Conservation (phyloP, 2,329 filamentous ascomycete species). For the Talaromyces sp. region DNA sequence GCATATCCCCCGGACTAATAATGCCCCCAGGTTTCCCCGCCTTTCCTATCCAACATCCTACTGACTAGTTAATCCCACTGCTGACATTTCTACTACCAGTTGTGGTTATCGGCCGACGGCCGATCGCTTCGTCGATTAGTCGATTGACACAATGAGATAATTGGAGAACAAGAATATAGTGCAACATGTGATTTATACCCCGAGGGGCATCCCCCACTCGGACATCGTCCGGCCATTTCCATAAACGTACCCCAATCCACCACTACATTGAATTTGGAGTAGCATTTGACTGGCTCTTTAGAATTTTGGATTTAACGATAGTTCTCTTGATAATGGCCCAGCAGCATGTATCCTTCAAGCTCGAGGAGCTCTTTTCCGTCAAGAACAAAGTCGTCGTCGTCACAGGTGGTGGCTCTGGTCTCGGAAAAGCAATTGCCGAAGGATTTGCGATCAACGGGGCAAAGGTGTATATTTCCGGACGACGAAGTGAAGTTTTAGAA, state of each 20-base stretch:
- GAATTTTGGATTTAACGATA: background rate
- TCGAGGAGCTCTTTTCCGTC: conserved; percentile 8
- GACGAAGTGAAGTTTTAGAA: conserved; percentile 40
- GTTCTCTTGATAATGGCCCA: background rate
- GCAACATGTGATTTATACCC: background rate
- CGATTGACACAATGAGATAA: background rate
- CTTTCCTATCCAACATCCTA: background rate
- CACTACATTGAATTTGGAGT: background rate
- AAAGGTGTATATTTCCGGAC: conserved; percentile 50
- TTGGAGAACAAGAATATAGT: background rate
- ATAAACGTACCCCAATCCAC: background rate
- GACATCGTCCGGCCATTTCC: background rate
- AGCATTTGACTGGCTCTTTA: background rate
- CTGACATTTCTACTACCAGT: background rate
- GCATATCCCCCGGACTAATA: background rate
- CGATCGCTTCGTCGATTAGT: background rate
- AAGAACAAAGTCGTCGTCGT: conserved; percentile 13
- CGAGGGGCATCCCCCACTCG: background rate
- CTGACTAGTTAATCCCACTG: background rate
- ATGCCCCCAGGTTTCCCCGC: background rate
- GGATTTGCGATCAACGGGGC: conserved; percentile 46
- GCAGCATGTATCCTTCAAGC: conserved; percentile 8
- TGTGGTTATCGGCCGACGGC: background rate
- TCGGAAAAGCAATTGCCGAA: conserved; percentile 15
- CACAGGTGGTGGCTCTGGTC: conserved; percentile 13